Percentiles rank a stretch among this genome's conserved stretches.
These are phyloP conservation scores for Mortierella alpina DNA, from an alignment of 192 early-diverging fungal species.

Conservation along the genomic window DNA sequence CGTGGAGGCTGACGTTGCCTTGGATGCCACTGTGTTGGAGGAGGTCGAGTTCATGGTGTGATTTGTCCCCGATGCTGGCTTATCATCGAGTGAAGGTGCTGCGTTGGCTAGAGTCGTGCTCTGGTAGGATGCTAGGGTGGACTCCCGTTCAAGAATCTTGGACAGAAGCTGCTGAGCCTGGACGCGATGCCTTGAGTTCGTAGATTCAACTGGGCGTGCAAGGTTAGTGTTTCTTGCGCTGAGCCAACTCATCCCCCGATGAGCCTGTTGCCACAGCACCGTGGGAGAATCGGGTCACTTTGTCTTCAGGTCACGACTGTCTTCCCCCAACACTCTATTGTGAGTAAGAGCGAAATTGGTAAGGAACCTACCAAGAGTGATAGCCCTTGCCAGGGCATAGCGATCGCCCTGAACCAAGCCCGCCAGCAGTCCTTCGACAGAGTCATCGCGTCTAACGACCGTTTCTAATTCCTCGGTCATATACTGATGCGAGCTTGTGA, in stretches of 20 bases:
- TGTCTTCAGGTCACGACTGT: neutral
- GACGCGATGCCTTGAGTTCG: slow-evolving; percentile 67
- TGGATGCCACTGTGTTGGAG: neutral
- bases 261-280: neutral
- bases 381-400: slow-evolving; percentile 68
- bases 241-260: slow-evolving; percentile 18
- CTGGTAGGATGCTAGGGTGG: slow-evolving; percentile 34
- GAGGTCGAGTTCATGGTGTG: neutral
- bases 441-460: slow-evolving; percentile 28
- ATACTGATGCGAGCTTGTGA: neutral
- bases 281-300: neutral
- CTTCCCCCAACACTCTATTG: too few relatives aligned
- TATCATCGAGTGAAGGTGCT: slow-evolving; percentile 14
- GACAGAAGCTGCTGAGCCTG: slow-evolving; percentile 75
- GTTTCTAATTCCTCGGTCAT: neutral
- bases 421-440: slow-evolving; percentile 45
- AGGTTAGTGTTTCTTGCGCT: neutral
- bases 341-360: too few relatives aligned
- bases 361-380: slow-evolving; percentile 65
- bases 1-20: neutral
- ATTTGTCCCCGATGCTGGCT: neutral
- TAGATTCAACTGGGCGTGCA: slow-evolving; percentile 71
- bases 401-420: slow-evolving; percentile 55
- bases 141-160: slow-evolving; percentile 54
- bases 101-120: slow-evolving; percentile 18